phyloP scores from a whole-genome alignment of 192 early-diverging fungal species.

The Backusella psychrophila region DNA sequence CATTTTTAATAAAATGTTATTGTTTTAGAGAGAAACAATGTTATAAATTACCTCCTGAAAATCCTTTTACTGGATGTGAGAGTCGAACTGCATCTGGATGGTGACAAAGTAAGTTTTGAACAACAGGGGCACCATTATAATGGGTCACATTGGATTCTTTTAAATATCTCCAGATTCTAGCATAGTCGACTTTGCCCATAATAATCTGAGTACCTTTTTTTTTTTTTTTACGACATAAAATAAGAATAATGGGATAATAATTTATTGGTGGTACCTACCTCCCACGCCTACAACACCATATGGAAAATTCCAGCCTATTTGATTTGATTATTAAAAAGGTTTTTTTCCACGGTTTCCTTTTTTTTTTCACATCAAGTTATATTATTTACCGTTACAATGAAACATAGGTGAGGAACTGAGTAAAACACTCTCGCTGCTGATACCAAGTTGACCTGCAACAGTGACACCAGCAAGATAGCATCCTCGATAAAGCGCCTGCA shows the following conservation, averaged over 20 bases:
- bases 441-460: slow-evolving; percentile 35
- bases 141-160: slow-evolving; percentile 49
- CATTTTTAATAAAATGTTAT: neutral
- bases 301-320: slow-evolving; percentile 31
- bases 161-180: slow-evolving; percentile 52
- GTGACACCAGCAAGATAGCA: slow-evolving; percentile 47
- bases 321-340: neutral
- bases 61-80: neutral
- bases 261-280: neutral
- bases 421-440: slow-evolving; percentile 45
- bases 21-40: neutral
- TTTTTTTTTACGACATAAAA: neutral
- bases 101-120: slow-evolving; percentile 52
- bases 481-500: slow-evolving; percentile 52
- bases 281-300: slow-evolving; percentile 15
- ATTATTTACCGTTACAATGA: slow-evolving; percentile 46
- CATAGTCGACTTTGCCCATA: slow-evolving; percentile 55
- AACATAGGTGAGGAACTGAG: slow-evolving; percentile 57
- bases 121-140: slow-evolving; percentile 57
- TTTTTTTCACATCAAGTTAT: neutral
- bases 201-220: slow-evolving; percentile 40
- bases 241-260: too few relatives aligned
- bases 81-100: slow-evolving; percentile 43
- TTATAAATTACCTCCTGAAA: slow-evolving; percentile 19
- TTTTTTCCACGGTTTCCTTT: slow-evolving; percentile 3